Percentiles rank a stretch among this genome's conserved stretches.
Evolutionary conservation across 2,329 filamentous ascomycete genomes (phyloP).

Genomic region (Paecilomyces sp.): DNA sequence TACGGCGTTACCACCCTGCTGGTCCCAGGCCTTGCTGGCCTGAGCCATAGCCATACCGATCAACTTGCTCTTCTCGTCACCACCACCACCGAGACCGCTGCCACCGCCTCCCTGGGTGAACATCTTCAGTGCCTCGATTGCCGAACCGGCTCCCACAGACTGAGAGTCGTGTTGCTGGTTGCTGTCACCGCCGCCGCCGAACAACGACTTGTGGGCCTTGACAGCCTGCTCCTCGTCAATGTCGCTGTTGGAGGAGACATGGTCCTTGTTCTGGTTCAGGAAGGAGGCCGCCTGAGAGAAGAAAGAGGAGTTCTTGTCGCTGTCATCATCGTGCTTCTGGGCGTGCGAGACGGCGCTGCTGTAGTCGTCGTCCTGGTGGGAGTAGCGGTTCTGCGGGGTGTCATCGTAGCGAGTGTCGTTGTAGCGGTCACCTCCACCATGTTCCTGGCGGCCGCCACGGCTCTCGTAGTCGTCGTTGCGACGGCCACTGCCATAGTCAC

Average conservation of each 20-base stretch:
- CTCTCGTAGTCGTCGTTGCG: constrained; percentile 3
- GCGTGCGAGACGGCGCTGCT: constrained; percentile 50
- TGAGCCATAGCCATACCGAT: constrained; percentile 82
- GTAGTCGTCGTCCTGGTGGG: constrained; percentile 41
- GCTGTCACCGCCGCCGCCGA: constrained; percentile 46
- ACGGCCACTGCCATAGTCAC: constrained; percentile 2
- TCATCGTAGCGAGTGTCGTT: constrained; percentile 12
- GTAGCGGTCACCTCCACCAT: constrained; percentile 10
- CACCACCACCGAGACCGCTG: constrained; percentile 25
- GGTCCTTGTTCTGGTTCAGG: constrained; percentile 46
- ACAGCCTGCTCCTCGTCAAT: constrained; percentile 62
- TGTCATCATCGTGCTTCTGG: constrained; percentile 44
- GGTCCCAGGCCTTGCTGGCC: constrained; percentile 68
- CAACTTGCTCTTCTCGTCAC: constrained; percentile 67
- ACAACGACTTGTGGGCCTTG: constrained; percentile 68
- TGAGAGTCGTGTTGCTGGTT: constrained; percentile 42
- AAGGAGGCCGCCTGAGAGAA: constrained; percentile 53
- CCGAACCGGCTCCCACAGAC: constrained; percentile 37
- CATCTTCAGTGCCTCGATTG: constrained; percentile 62
- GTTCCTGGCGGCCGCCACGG: constrained; percentile 3
- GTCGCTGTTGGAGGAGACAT: constrained; percentile 41
- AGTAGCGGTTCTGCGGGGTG: constrained; percentile 2
- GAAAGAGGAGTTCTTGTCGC: constrained; percentile 33
- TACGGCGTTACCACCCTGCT: constrained; percentile 53
- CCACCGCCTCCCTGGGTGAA: constrained; percentile 53